A percentile compares a stretch with the other conserved stretches of the same genome.
Evolutionary conservation across 1,284 basidiomycete genomes (phyloP).

Genomic region (Termitomyces sp.): DNA sequence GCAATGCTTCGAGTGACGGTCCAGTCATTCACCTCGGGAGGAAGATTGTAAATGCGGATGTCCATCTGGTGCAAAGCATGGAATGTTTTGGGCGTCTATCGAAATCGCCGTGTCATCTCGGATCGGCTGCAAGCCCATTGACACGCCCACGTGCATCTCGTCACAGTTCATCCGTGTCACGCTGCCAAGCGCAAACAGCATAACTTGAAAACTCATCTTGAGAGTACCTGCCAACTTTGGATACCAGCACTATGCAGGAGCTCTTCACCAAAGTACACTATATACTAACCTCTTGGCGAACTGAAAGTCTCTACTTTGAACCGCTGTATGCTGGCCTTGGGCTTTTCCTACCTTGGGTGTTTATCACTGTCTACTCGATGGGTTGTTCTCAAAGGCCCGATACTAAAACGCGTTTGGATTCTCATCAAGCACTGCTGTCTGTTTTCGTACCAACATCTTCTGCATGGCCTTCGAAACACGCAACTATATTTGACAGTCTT

Average conservation of each 20-base stretch:
- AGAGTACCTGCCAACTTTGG: no score
- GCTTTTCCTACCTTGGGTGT: background rate
- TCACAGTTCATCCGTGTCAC: background rate
- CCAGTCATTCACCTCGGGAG: constrained; percentile 45
- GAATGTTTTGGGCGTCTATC: constrained; percentile 3
- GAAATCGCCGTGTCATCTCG: background rate
- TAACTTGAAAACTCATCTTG: no score
- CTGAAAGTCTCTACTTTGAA: background rate
- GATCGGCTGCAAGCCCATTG: background rate
- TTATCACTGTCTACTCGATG: background rate
- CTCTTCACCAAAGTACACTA: background rate
- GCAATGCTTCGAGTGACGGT: constrained; percentile 54
- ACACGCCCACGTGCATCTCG: background rate
- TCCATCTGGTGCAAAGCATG: constrained; percentile 38
- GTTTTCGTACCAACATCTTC: constrained; percentile 30
- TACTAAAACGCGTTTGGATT: constrained; percentile 2
- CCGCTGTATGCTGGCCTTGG: background rate
- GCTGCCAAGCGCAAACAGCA: no score
- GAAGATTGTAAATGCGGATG: constrained; percentile 44
- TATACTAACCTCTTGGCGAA: background rate
- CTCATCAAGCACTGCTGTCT: constrained; percentile 24
- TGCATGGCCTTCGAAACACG: constrained; percentile 28
- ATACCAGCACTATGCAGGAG: background rate
- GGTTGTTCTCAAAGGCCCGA: background rate
- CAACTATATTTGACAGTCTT: constrained; percentile 16